Percentiles rank a stretch among this genome's conserved stretches.
These are phyloP conservation scores for Trichoderma hamatum DNA, from an alignment of 2,329 filamentous ascomycete genomes.

Conservation along the genomic window DNA sequence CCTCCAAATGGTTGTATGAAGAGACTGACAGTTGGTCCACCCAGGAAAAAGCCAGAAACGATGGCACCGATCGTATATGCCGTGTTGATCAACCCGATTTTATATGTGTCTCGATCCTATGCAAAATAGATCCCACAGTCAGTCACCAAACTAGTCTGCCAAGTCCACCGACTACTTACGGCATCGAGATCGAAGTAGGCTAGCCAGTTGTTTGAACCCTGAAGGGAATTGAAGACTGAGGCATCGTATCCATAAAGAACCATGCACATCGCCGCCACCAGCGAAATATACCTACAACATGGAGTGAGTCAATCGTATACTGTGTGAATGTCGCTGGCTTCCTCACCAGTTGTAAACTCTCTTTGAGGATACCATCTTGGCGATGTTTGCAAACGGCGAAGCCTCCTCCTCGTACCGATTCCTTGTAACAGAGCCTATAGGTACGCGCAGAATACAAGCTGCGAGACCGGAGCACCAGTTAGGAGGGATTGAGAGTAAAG, in stretches of 20 bases:
- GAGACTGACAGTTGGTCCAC: background rate
- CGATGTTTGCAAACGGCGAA: background rate
- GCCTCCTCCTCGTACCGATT: background rate
- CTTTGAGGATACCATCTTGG: background rate
- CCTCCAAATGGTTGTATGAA: background rate
- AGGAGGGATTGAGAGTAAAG: background rate
- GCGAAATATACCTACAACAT: background rate
- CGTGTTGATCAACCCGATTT: slow-evolving; percentile 5
- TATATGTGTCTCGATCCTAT: background rate
- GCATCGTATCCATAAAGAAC: slow-evolving; percentile 9
- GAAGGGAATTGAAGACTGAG: background rate
- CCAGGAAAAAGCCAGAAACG: background rate
- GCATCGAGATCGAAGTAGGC: slow-evolving; percentile 7
- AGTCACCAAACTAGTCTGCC: background rate
- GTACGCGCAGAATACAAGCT: background rate
- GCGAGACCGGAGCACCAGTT: background rate
- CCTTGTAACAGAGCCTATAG: background rate
- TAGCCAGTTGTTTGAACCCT: slow-evolving; percentile 1
- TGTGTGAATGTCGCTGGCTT: accelerated
- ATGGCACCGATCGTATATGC: slow-evolving; percentile 7
- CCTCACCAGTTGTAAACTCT: slow-evolving; percentile 7
- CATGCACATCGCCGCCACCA: slow-evolving; percentile 18
- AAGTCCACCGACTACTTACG: background rate
- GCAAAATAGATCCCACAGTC: background rate
- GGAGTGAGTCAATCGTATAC: background rate